These are phyloP conservation scores for Emiliania huxleyi DNA, from an alignment of 78 protist genomes.

Conservation along the genomic window DNA sequence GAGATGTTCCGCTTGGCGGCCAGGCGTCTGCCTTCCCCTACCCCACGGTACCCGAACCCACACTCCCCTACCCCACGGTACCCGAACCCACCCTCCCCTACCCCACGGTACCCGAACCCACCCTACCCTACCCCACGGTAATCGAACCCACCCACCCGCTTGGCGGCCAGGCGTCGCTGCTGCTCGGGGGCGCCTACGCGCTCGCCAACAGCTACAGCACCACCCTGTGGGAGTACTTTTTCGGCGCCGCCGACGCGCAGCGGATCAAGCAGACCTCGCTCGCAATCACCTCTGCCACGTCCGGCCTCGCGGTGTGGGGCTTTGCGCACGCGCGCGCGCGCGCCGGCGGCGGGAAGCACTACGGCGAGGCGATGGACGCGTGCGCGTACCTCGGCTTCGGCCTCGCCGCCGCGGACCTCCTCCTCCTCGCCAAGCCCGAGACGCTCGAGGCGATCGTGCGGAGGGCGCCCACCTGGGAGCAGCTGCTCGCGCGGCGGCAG, in stretches of 20 bases:
- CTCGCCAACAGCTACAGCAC: neutral
- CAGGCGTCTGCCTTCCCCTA: too few relatives aligned
- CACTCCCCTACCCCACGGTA: too few relatives aligned
- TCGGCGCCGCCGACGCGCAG: neutral
- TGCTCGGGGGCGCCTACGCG: neutral
- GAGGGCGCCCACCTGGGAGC: conserved; percentile 14
- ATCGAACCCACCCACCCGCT: too few relatives aligned
- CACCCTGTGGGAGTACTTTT: neutral
- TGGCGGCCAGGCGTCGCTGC: neutral
- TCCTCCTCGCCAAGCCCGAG: neutral
- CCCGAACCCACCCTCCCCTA: too few relatives aligned
- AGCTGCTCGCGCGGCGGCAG: neutral
- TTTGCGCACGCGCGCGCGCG: neutral
- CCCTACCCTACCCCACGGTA: too few relatives aligned
- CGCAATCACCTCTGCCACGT: neutral
- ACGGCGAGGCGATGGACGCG: neutral
- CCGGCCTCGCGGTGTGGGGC: neutral
- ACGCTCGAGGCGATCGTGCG: neutral
- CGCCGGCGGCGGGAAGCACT: neutral
- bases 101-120: too few relatives aligned
- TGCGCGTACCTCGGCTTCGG: neutral
- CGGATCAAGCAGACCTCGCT: neutral
- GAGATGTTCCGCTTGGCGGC: too few relatives aligned
- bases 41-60: too few relatives aligned
- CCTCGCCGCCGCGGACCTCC: neutral